Conservation (phyloP, 129 eudicot species). For the Pulicaria dysenterica region DNA sequence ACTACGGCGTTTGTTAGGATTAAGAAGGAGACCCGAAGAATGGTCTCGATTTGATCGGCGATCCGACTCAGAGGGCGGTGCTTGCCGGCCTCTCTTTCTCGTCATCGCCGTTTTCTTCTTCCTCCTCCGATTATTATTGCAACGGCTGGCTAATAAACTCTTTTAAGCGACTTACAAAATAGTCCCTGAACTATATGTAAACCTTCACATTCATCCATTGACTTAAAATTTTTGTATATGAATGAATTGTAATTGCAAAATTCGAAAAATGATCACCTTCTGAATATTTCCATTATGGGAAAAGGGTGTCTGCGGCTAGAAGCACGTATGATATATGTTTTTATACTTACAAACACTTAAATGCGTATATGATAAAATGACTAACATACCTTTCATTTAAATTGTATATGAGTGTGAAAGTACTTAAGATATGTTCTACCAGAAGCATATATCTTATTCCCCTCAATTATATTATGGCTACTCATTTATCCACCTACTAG, state of each 20-base stretch:
- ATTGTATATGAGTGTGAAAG: too few species aligned
- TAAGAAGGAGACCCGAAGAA: slow-evolving; percentile 24
- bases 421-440: too few species aligned
- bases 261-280: neutral
- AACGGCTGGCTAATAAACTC: neutral
- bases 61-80: slow-evolving; percentile 22
- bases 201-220: neutral
- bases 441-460: too few species aligned
- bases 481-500: too few species aligned
- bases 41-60: slow-evolving; percentile 35
- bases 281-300: too few species aligned
- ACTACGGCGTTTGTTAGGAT: slow-evolving; percentile 21
- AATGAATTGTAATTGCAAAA: neutral
- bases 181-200: slow-evolving; percentile 9
- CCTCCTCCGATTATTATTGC: slow-evolving; percentile 5
- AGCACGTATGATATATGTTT: too few species aligned
- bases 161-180: neutral
- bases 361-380: too few species aligned
- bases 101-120: slow-evolving; percentile 39
- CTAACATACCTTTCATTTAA: too few species aligned
- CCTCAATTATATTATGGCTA: neutral
- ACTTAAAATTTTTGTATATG: neutral
- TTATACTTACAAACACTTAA: too few species aligned
- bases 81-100: slow-evolving; percentile 51
- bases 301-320: too few species aligned